Evolutionary conservation across 148 eudicot species (phyloP), one percentile per base, ranked within the genome.

Genomic region (Suaeda aralocaspica): DNA sequence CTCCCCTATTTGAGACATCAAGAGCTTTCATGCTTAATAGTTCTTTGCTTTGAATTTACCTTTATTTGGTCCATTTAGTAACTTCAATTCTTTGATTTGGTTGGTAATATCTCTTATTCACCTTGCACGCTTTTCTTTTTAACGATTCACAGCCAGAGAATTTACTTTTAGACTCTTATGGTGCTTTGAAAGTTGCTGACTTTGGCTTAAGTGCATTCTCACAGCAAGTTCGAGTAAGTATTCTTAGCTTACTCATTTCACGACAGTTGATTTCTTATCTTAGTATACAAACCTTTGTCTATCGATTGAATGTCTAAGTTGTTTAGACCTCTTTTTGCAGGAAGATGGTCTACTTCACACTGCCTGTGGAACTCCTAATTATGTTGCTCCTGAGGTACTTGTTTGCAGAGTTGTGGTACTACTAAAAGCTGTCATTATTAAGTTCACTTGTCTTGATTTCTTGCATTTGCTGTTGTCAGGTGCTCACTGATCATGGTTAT

Each of bases 301-400:
- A 45, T 56, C 46, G 21, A 12, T 66, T 46, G 34, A 55, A 14
- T 57, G 28, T 42, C 58, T 46, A 13, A 41, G 4, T 72, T 4
- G 1, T 5, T 14, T 45, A 9, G 49, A 45, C 14, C 12, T 8
- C 25, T 26, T 70, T n/a, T 69, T 61, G 46, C 79, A 92, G 97
- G 91, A 82, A 67, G 91, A 92, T 77, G 97, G 92, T 56, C 82
- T 92, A 56, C 89, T 92, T 85, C 97, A 92, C 71, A 92, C 96
- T 51, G 87, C 97, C 31, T 92, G 97, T 80, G 96, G 97, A 39
- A 92, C 97, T 9, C 97, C 97, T 39, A 92, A 92, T 60, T 92
- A 92, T 59, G 92, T 92, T 64, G 97, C 97, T 57, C 97, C 97
- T 13, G 97, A 92, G 97, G 97, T 92, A 85, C 18, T 50, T 22